Evolutionary conservation across 495 filamentous ascomycete genomes (phyloP).

Genomic region (Neurospora pannonica): DNA sequence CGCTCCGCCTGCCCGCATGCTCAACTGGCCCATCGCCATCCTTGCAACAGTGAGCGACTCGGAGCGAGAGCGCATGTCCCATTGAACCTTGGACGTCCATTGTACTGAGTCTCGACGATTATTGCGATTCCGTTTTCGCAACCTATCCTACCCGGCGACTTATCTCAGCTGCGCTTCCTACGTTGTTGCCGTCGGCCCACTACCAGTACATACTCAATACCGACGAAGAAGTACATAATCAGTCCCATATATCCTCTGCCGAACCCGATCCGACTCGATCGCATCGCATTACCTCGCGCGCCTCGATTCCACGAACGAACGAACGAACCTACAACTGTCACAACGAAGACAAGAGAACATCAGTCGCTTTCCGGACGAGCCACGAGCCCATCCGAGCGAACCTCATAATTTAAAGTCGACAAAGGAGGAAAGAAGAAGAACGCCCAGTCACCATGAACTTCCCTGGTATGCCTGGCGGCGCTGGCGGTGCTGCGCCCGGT

Average conservation of each 20-base stretch:
- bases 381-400: no score
- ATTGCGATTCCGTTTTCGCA: neutral
- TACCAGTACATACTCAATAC: neutral
- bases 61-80: neutral
- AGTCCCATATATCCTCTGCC: neutral
- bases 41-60: neutral
- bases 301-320: neutral
- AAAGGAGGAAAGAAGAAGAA: no score
- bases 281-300: neutral
- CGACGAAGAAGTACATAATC: neutral
- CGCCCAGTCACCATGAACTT: constrained; percentile 12
- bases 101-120: neutral
- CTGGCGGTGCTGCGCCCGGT: neutral
- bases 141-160: no score
- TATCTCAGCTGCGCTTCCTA: neutral
- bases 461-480: constrained; percentile 9
- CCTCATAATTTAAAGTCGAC: no score
- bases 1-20: neutral
- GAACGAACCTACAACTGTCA: neutral
- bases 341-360: neutral
- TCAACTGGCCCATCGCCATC: neutral
- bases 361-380: no score
- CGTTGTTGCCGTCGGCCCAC: no score
- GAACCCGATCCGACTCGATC: neutral
- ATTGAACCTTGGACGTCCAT: neutral